phyloP scores from a whole-genome alignment of 2,329 filamentous ascomycete species.

The Phaeosphaeriaceae sp. region DNA sequence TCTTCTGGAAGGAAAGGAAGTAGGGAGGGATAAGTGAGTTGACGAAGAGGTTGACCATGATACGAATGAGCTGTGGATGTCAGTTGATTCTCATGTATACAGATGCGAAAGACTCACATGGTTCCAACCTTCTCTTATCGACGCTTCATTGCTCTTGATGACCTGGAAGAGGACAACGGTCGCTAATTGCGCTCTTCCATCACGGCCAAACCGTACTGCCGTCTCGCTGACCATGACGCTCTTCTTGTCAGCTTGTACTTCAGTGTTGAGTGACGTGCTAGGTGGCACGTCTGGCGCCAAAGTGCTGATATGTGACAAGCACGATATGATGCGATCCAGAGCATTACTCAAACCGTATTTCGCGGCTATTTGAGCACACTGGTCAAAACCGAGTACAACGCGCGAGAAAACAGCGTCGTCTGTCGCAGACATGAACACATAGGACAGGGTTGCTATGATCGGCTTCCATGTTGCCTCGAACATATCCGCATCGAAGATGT shows the following conservation, averaged over 20 bases:
- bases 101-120: conserved; percentile 62
- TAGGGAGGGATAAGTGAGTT: conserved; percentile 91
- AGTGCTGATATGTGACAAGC: conserved; percentile 88
- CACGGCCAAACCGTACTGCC: conserved; percentile 91
- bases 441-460: conserved; percentile 91
- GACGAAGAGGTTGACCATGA: conserved; percentile 94
- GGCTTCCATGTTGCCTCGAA: conserved; percentile 96
- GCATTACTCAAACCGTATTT: conserved; percentile 84
- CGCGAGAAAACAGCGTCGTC: conserved; percentile 95
- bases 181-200: conserved; percentile 91
- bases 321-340: conserved; percentile 90
- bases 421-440: conserved; percentile 98
- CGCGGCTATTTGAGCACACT: conserved; percentile 91
- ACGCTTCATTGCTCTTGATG: conserved; percentile 80
- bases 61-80: conserved; percentile 76
- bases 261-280: conserved; percentile 90
- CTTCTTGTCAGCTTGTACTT: conserved; percentile 89
- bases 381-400: conserved; percentile 92
- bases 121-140: conserved; percentile 80
- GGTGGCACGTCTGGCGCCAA: conserved; percentile 77
- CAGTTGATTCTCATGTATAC: conserved; percentile 32
- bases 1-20: conserved; percentile 69
- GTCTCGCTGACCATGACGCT: conserved; percentile 99
- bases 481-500: conserved; percentile 97
- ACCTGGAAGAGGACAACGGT: conserved; percentile 96